Evolutionary conservation across 306 rosid species (phyloP).

Genomic region (Pyrus bretschneideri): DNA sequence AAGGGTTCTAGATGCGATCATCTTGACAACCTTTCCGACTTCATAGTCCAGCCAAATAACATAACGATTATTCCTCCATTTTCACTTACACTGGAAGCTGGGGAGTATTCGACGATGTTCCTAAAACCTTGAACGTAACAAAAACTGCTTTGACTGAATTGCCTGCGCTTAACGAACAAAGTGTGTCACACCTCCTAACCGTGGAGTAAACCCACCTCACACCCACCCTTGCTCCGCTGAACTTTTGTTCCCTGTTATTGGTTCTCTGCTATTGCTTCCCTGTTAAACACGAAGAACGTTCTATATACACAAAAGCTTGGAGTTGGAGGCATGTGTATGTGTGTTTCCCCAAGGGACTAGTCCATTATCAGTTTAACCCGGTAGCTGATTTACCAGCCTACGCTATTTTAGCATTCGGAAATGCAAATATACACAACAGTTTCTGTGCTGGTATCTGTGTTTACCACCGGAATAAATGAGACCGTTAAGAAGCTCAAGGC

Average conservation of each 20-base stretch:
- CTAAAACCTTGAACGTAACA: too few relatives aligned
- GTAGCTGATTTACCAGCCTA: background rate
- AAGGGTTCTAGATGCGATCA: too few relatives aligned
- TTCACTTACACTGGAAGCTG: too few relatives aligned
- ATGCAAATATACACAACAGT: conserved; percentile 33
- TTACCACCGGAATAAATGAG: conserved; percentile 17
- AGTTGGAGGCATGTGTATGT: background rate
- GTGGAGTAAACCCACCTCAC: background rate
- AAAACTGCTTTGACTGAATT: too few relatives aligned
- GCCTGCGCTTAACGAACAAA: background rate
- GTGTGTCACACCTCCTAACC: background rate
- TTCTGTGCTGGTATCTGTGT: conserved; percentile 8
- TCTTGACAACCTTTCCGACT: too few relatives aligned
- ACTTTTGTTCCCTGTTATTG: background rate
- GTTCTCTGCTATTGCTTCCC: too few relatives aligned
- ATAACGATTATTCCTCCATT: too few relatives aligned
- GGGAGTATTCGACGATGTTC: too few relatives aligned
- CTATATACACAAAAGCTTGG: background rate
- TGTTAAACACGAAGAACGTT: background rate
- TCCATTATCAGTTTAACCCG: background rate
- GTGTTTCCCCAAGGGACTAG: background rate
- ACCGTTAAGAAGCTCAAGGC: conserved; percentile 17
- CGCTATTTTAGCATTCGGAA: conserved; percentile 27
- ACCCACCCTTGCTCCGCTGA: too few relatives aligned
- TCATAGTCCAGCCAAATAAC: too few relatives aligned